These are phyloP conservation scores for Isatis lusitanica DNA, from an alignment of 441 rosid genomes.

Conservation along the genomic window DNA sequence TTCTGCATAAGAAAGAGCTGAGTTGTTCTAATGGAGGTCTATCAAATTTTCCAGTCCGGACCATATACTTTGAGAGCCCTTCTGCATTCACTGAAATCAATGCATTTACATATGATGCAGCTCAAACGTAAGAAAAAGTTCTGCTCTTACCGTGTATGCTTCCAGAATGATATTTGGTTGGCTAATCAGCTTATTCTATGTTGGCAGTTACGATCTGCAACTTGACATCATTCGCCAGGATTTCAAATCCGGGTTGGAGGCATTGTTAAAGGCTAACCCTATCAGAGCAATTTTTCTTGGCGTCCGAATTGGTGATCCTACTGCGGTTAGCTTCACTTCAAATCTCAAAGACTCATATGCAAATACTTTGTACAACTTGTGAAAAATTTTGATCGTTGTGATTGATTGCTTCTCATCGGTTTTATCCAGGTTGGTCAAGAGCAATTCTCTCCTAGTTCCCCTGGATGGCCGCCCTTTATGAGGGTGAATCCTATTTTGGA, in stretches of 20 bases:
- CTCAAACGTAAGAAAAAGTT: conserved; percentile 57
- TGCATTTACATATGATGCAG: conserved; percentile 83
- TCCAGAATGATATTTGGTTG: conserved; percentile 2
- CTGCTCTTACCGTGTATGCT: conserved; percentile 4
- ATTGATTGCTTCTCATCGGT: not conserved
- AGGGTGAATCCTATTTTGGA: conserved; percentile 99
- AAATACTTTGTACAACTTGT: not conserved
- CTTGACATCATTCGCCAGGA: conserved; percentile 82
- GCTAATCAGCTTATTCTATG: conserved; percentile 25
- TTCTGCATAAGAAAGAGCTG: conserved; percentile 63
- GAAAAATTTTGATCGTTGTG: not conserved
- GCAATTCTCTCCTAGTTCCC: conserved; percentile 98
- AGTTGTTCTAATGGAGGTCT: conserved; percentile 61
- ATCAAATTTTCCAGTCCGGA: conserved; percentile 73
- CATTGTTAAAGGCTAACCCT: conserved; percentile 71
- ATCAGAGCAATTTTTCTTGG: conserved; percentile 98
- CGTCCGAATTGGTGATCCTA: conserved; percentile 98
- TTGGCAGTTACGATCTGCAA: conserved; percentile 76
- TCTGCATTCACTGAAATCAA: conserved; percentile 92
- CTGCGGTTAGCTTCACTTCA: conserved; percentile 72
- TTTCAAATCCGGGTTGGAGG: conserved; percentile 97
- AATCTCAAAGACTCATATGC: conserved; percentile 4
- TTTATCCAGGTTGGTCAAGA: conserved; percentile 89
- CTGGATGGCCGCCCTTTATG: conserved; percentile 99
- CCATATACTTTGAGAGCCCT: conserved; percentile 89